phyloP scores from a whole-genome alignment of 2,329 filamentous ascomycete species.

The Sclerotinia sclerotiorum region DNA sequence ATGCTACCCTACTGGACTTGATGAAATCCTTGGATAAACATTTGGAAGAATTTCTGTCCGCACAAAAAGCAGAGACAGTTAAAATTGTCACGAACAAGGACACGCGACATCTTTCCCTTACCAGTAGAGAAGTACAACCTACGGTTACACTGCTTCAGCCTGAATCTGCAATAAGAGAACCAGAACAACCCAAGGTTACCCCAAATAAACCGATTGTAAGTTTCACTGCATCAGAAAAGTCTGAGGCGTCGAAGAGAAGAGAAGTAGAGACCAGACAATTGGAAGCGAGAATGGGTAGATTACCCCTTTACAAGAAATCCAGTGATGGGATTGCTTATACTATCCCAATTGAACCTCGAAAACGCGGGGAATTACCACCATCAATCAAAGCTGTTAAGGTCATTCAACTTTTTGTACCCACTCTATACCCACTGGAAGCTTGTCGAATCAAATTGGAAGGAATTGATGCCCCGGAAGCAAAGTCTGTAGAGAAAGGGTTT shows the following conservation, averaged over 20 bases:
- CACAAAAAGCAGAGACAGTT: conserved; percentile 69
- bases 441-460: conserved; percentile 66
- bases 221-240: conserved; percentile 60
- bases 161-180: conserved; percentile 18
- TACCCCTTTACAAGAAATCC: conserved; percentile 66
- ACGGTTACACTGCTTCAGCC: conserved; percentile 12
- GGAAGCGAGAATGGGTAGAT: conserved; percentile 69
- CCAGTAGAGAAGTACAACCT: conserved; percentile 34
- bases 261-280: conserved; percentile 69
- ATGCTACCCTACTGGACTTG: conserved; percentile 61
- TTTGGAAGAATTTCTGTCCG: conserved; percentile 67
- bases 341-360: conserved; percentile 66
- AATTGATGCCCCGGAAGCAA: conserved; percentile 58
- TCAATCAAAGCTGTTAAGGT: conserved; percentile 62
- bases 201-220: conserved; percentile 28
- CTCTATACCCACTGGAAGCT: conserved; percentile 69
- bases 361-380: conserved; percentile 58
- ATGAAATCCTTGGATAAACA: conserved; percentile 71
- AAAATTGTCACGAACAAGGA: conserved; percentile 52
- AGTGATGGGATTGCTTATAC: conserved; percentile 69
- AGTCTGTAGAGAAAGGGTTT: conserved; percentile 65
- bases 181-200: conserved; percentile 18
- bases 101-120: conserved; percentile 39
- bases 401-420: conserved; percentile 67
- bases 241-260: conserved; percentile 61